Conservation (phyloP, 1,284 basidiomycete species). For the Trametes pubescens region DNA sequence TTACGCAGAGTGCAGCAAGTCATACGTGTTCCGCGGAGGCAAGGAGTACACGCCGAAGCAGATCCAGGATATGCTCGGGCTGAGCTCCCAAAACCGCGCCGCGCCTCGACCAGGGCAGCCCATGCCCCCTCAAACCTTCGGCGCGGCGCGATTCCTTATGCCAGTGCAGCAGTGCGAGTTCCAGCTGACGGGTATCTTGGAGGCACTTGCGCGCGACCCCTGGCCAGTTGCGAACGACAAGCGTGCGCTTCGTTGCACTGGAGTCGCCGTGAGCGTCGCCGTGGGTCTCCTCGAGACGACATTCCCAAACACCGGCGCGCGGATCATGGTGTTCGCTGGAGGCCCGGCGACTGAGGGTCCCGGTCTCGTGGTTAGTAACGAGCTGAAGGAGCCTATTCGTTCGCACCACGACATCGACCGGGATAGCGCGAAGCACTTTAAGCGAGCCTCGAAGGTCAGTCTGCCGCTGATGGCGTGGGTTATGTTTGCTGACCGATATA, state of each 20-base stretch:
- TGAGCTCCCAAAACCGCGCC: conserved; percentile 79
- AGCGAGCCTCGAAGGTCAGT: conserved; percentile 91
- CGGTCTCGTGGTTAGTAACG: conserved; percentile 95
- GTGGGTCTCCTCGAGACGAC: conserved; percentile 96
- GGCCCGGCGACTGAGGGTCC: conserved; percentile 98
- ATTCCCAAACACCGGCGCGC: conserved; percentile 95
- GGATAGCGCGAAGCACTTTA: conserved; percentile 97
- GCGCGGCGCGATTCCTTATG: conserved; percentile 93
- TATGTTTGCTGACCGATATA: conserved; percentile 18
- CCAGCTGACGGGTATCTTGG: conserved; percentile 94
- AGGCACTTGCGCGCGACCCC: conserved; percentile 90
- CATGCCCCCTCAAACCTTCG: conserved; percentile 84
- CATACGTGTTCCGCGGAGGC: conserved; percentile 98
- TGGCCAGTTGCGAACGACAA: conserved; percentile 99
- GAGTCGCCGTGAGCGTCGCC: conserved; percentile 94
- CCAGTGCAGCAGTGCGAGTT: conserved; percentile 96
- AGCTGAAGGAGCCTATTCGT: conserved; percentile 96
- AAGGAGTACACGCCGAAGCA: conserved; percentile 98
- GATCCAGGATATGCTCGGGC: conserved; percentile 98
- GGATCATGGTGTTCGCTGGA: conserved; percentile 97
- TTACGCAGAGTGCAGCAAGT: conserved; percentile 96
- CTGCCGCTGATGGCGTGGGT: background rate
- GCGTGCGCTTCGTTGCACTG: conserved; percentile 94
- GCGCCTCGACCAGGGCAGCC: conserved; percentile 88
- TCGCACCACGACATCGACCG: conserved; percentile 99